Percentiles rank a stretch among this genome's conserved stretches.
These are phyloP conservation scores for Pilasporangium apinafurcum DNA, from an alignment of 352 stramenopile species.

Conservation along the genomic window DNA sequence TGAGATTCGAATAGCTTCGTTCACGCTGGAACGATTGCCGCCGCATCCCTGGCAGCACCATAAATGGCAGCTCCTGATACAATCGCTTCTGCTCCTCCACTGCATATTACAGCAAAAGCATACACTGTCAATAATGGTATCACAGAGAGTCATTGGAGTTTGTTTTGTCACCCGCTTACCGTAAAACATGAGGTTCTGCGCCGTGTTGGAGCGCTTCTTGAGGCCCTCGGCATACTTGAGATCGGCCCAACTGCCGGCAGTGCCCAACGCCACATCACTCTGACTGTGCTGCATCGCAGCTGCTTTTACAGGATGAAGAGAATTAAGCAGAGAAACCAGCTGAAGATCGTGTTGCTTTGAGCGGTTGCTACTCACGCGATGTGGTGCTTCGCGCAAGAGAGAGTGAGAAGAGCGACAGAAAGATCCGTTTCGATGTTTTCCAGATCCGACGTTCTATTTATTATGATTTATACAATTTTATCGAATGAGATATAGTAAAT, in stretches of 20 bases:
- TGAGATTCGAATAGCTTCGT: conserved; percentile 64
- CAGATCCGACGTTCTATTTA: conserved; percentile 11
- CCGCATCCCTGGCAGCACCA: conserved; percentile 61
- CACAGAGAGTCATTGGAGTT: neutral
- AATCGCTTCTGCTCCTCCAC: conserved; percentile 68
- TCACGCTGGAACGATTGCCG: conserved; percentile 68
- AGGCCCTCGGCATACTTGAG: conserved; percentile 62
- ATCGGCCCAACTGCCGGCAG: conserved; percentile 51
- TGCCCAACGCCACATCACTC: conserved; percentile 60
- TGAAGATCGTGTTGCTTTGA: no score
- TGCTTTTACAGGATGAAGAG: no score
- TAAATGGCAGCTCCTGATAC: conserved; percentile 71
- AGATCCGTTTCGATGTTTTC: no score
- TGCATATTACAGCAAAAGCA: conserved; percentile 5
- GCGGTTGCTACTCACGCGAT: no score
- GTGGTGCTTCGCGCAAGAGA: no score
- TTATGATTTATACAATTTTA: conserved; percentile 17
- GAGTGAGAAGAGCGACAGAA: no score
- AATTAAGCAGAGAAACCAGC: no score
- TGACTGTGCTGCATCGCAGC: conserved; percentile 60
- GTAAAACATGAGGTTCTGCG: conserved; percentile 77
- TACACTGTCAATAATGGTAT: neutral
- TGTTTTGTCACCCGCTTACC: conserved; percentile 30
- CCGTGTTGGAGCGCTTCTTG: conserved; percentile 74
- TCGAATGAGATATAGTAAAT: conserved; percentile 6